Evolutionary conservation across 2,329 filamentous ascomycete genomes (phyloP).

Genomic region (Epichloe sp.): DNA sequence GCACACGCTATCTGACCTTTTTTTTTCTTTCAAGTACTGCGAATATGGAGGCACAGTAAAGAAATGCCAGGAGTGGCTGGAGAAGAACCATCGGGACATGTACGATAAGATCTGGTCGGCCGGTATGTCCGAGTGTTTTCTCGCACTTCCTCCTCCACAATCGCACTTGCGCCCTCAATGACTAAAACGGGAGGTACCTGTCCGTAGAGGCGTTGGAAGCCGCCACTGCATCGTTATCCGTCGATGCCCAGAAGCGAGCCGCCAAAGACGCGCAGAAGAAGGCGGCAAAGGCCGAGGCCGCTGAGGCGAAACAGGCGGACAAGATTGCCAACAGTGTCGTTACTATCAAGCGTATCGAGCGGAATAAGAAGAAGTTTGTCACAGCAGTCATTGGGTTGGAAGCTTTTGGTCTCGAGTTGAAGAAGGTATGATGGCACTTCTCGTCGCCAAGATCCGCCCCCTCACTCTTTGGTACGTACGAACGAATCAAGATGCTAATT

Average conservation of each 20-base stretch:
- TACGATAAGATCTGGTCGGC: constrained; percentile 76
- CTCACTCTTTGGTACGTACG: background rate
- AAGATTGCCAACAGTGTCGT: constrained; percentile 72
- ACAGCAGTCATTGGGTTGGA: constrained; percentile 87
- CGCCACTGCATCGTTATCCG: constrained; percentile 70
- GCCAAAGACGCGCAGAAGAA: constrained; percentile 97
- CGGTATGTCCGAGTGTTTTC: constrained; percentile 38
- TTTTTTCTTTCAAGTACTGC: constrained; percentile 57
- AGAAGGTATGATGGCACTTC: constrained; percentile 46
- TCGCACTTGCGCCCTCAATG: background rate
- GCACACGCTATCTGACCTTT: background rate
- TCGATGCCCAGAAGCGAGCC: constrained; percentile 87
- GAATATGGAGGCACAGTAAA: constrained; percentile 94
- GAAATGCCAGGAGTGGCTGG: constrained; percentile 95
- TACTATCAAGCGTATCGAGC: constrained; percentile 90
- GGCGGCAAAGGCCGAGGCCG: constrained; percentile 81
- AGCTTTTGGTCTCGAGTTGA: constrained; percentile 80
- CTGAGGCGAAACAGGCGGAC: constrained; percentile 71
- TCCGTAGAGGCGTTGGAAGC: constrained; percentile 62
- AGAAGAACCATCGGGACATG: constrained; percentile 57
- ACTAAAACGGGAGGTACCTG: background rate
- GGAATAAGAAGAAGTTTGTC: constrained; percentile 95
- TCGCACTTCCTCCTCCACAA: background rate
- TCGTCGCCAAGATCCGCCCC: background rate
- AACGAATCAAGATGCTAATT: background rate